Percentiles rank a stretch among this genome's conserved stretches.
These are phyloP conservation scores for Babesia bovis DNA, from an alignment of 169 alveolate genomes.

Conservation along the genomic window DNA sequence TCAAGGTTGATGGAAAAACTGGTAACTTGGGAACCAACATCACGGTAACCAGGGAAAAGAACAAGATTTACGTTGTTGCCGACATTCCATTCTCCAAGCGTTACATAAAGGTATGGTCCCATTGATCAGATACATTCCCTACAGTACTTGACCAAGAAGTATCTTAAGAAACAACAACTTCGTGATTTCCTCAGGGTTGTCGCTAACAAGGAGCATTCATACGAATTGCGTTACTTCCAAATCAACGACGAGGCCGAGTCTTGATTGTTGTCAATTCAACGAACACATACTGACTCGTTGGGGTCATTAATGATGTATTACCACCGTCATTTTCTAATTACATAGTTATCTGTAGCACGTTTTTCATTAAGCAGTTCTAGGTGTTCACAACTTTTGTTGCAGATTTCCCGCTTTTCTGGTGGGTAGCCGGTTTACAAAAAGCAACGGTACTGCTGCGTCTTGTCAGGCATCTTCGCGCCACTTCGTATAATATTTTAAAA, in stretches of 20 bases:
- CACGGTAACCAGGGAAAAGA: conserved; percentile 86
- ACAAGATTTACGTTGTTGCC: conserved; percentile 89
- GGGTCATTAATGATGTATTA: conserved; percentile 12
- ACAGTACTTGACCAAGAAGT: conserved; percentile 97
- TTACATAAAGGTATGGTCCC: conserved; percentile 84
- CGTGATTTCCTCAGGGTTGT: conserved; percentile 97
- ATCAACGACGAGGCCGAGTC: conserved; percentile 86
- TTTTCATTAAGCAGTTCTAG: too few relatives aligned
- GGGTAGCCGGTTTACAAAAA: too few relatives aligned
- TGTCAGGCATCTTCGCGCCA: too few relatives aligned
- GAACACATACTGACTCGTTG: background rate
- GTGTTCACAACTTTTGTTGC: too few relatives aligned
- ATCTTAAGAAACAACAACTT: conserved; percentile 95
- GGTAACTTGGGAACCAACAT: conserved; percentile 93
- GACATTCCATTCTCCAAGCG: conserved; percentile 97
- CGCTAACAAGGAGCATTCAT: conserved; percentile 90
- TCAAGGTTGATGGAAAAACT: conserved; percentile 94
- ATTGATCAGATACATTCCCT: background rate
- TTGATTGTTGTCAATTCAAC: conserved; percentile 2
- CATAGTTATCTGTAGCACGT: too few relatives aligned
- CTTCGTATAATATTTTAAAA: too few relatives aligned
- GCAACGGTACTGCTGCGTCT: too few relatives aligned
- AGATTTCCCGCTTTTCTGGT: too few relatives aligned
- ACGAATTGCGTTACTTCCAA: conserved; percentile 92
- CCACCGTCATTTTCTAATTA: background rate